These are phyloP conservation scores for Epichloe brachyelytri DNA, from an alignment of 2,329 filamentous ascomycete genomes.

Conservation along the genomic window DNA sequence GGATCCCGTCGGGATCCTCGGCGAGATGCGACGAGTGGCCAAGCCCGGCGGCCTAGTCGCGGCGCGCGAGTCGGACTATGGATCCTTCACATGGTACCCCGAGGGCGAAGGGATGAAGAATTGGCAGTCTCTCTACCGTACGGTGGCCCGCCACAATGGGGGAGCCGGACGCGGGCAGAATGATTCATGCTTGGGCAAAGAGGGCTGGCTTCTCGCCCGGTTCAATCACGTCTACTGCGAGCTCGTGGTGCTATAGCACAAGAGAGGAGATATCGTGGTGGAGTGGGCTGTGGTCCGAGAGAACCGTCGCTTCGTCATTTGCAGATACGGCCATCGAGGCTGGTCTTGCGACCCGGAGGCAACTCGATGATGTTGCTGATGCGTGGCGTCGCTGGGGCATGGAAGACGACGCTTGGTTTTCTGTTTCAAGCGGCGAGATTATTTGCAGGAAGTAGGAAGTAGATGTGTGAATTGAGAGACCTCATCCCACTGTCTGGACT, in stretches of 20 bases:
- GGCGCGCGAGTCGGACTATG: constrained; percentile 13
- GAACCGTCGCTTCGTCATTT: constrained; percentile 7
- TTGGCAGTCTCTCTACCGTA: constrained; percentile 10
- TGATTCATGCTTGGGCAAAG: constrained; percentile 12
- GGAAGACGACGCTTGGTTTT: constrained; percentile 8
- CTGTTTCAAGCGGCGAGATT: constrained; percentile 2
- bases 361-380: not conserved
- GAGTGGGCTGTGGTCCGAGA: constrained; percentile 12
- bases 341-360: constrained; percentile 3
- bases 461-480: too few relatives aligned
- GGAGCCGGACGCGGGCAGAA: constrained; percentile 12
- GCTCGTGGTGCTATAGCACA: constrained; percentile 13
- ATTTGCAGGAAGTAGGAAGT: constrained; percentile 3
- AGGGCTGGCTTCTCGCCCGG: constrained; percentile 9
- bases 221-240: constrained; percentile 8
- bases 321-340: constrained; percentile 1
- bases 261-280: constrained; percentile 11
- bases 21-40: constrained; percentile 27
- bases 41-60: constrained; percentile 28
- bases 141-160: constrained; percentile 8
- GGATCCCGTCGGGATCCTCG: constrained; percentile 19
- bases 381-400: constrained; percentile 6
- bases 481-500: too few relatives aligned
- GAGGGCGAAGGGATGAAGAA: constrained; percentile 8
- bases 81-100: constrained; percentile 13